Evolutionary conservation across 768 basidiomycete genomes (phyloP).

Genomic region (Hysterangium stoloniferum): DNA sequence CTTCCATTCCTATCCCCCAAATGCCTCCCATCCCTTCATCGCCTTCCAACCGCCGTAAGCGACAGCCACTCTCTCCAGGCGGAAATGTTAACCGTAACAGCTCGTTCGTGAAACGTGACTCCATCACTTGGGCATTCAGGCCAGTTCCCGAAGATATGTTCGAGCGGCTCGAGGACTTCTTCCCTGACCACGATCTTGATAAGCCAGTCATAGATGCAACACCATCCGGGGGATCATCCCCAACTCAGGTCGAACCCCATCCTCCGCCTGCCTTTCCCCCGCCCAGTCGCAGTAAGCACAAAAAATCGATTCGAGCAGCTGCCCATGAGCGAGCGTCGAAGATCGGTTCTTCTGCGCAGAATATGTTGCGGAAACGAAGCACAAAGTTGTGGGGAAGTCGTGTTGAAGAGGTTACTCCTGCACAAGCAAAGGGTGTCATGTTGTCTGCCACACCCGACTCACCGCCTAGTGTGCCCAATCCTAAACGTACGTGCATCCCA

Average conservation of each 20-base stretch:
- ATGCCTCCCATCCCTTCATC: slow-evolving; percentile 16
- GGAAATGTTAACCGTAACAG: slow-evolving; percentile 31
- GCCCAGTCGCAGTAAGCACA: slow-evolving; percentile 45
- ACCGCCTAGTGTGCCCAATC: slow-evolving; percentile 41
- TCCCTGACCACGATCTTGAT: slow-evolving; percentile 94
- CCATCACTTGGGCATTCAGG: slow-evolving; percentile 80
- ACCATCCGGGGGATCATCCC: slow-evolving; percentile 66
- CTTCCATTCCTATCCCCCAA: slow-evolving; percentile 22
- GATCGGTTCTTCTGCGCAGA: slow-evolving; percentile 48
- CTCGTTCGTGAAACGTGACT: slow-evolving; percentile 55
- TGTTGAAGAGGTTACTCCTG: slow-evolving; percentile 87
- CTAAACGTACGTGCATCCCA: slow-evolving; percentile 50
- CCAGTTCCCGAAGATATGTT: slow-evolving; percentile 91
- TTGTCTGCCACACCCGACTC: slow-evolving; percentile 45
- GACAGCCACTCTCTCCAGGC: slow-evolving; percentile 16
- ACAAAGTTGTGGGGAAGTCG: slow-evolving; percentile 95
- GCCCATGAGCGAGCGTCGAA: slow-evolving; percentile 80
- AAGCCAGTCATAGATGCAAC: slow-evolving; percentile 88
- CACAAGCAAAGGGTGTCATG: slow-evolving; percentile 44
- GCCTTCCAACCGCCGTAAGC: slow-evolving; percentile 14
- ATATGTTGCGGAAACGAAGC: slow-evolving; percentile 67
- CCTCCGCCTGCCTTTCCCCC: slow-evolving; percentile 33
- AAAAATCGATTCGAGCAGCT: slow-evolving; percentile 90
- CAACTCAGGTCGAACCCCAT: slow-evolving; percentile 48
- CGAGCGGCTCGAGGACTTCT: slow-evolving; percentile 88